These are phyloP conservation scores for Mycogone perniciosa DNA, from an alignment of 2,329 filamentous ascomycete genomes.

Conservation along the genomic window DNA sequence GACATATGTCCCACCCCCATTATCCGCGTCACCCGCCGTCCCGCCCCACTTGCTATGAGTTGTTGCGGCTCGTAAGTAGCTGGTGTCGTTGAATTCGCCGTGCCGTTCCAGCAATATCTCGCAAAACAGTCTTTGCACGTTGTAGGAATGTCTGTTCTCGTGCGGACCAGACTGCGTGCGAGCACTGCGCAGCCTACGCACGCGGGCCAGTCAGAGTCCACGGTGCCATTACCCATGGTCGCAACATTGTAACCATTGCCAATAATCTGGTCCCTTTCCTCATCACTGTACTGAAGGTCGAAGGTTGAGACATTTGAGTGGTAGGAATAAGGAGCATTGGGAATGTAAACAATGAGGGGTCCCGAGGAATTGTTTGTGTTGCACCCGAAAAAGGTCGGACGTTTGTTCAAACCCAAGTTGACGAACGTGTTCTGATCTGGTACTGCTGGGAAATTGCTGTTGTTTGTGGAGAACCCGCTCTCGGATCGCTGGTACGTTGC, in stretches of 20 bases:
- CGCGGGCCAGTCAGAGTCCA: constrained; percentile 63
- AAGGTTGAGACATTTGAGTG: constrained; percentile 71
- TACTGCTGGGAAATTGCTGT: constrained; percentile 64
- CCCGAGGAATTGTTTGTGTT: constrained; percentile 32
- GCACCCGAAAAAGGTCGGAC: constrained; percentile 78
- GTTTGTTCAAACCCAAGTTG: constrained; percentile 66
- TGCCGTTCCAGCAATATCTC: constrained; percentile 83
- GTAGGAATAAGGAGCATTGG: constrained; percentile 69
- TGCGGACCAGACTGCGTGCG: constrained; percentile 61
- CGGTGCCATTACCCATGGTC: constrained; percentile 69
- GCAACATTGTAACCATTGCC: constrained; percentile 73
- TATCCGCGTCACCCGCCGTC: background rate
- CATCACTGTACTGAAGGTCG: constrained; percentile 53
- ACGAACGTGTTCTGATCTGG: constrained; percentile 73
- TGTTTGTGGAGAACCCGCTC: constrained; percentile 46
- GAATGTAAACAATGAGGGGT: constrained; percentile 74
- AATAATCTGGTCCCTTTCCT: constrained; percentile 66
- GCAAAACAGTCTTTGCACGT: constrained; percentile 68
- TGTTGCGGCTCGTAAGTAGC: constrained; percentile 9
- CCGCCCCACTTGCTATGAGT: background rate
- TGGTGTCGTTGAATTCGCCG: constrained; percentile 19
- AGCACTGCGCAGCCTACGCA: constrained; percentile 81
- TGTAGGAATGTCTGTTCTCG: constrained; percentile 55
- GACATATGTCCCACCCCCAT: background rate
- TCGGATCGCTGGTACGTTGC: constrained; percentile 60